A percentile compares a stretch with the other conserved stretches of the same genome.
Evolutionary conservation across 2,329 filamentous ascomycete genomes (phyloP).

Genomic region (Colletotrichum sojae): DNA sequence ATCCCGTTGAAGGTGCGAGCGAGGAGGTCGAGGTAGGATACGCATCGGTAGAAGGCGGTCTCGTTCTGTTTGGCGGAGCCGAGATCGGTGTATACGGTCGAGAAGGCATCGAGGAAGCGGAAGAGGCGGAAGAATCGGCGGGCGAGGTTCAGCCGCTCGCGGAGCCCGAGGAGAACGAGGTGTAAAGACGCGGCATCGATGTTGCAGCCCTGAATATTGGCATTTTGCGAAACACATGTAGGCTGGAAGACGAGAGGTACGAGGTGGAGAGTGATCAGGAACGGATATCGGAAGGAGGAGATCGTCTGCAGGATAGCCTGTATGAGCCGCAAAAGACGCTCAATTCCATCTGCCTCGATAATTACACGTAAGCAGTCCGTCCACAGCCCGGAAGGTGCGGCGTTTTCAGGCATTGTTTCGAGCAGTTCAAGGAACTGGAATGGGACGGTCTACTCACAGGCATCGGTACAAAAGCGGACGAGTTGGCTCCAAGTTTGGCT

Average conservation of each 20-base stretch:
- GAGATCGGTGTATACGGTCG: background rate
- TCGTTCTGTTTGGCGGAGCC: background rate
- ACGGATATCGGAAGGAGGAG: background rate
- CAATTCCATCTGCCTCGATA: slow-evolving; percentile 3
- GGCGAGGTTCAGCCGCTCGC: background rate
- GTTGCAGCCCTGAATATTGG: background rate
- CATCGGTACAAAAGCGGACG: slow-evolving; percentile 3
- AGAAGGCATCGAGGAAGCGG: slow-evolving; percentile 8
- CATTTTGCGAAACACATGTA: background rate
- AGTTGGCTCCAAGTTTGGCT: background rate
- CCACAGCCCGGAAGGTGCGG: background rate
- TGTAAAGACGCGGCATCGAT: background rate
- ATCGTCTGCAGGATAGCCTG: slow-evolving; percentile 3
- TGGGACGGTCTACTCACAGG: background rate
- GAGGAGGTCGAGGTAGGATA: background rate
- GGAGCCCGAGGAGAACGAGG: background rate
- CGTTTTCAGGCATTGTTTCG: no score
- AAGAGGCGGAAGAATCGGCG: slow-evolving; percentile 12
- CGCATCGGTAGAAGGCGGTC: background rate
- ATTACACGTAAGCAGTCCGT: background rate
- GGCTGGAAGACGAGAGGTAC: no score
- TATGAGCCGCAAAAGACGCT: background rate
- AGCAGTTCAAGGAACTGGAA: background rate
- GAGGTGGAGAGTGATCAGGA: background rate
- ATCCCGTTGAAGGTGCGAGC: slow-evolving; percentile 10